These are phyloP conservation scores for Camelina sativa DNA, from an alignment of 345 rosid genomes.

Conservation along the genomic window DNA sequence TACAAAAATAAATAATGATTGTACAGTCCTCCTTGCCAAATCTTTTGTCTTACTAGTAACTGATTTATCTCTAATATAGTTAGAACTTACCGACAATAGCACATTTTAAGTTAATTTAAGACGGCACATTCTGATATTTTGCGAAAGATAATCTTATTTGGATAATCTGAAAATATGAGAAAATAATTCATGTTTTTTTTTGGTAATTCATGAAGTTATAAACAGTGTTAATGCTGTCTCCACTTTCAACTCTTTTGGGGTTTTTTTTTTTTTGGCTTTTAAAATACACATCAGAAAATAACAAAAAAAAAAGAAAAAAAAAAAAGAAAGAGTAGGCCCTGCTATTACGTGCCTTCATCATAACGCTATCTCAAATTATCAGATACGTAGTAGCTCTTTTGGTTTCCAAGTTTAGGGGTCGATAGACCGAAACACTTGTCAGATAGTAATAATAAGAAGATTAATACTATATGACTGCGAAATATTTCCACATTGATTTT, in stretches of 20 bases:
- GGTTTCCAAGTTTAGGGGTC: neutral
- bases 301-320: neutral
- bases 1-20: conserved; percentile 9
- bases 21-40: conserved; percentile 1
- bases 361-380: conserved; percentile 11
- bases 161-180: neutral
- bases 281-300: neutral
- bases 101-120: neutral
- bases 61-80: neutral
- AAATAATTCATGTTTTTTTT: neutral
- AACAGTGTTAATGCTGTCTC: conserved; percentile 7
- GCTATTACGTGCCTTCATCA: neutral
- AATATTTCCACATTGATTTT: conserved; percentile 30
- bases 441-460: neutral
- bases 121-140: too few relatives aligned
- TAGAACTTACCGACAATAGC: neutral
- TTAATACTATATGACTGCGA: conserved; percentile 1
- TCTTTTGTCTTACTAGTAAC: neutral
- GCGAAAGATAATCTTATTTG: neutral
- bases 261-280: neutral
- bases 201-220: neutral
- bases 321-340: neutral
- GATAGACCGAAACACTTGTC: conserved; percentile 25
- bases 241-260: neutral
- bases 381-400: conserved; percentile 31